Evolutionary conservation across 169 alveolate genomes (phyloP).

Genomic region (Plasmodium cynomolgi): DNA sequence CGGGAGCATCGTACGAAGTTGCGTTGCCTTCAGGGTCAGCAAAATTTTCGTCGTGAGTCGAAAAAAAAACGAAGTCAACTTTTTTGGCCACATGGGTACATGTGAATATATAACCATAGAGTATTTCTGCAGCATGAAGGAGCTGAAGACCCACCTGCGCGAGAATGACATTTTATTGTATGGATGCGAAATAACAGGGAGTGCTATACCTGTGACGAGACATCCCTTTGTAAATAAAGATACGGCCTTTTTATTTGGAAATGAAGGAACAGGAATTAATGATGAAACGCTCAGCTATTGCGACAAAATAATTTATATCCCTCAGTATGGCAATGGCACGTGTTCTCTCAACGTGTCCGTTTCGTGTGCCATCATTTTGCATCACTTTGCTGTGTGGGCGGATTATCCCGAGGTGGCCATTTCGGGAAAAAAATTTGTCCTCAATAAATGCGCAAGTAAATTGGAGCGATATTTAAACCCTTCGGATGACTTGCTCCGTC

Average conservation of each 20-base stretch:
- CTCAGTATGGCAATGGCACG: slow-evolving; percentile 91
- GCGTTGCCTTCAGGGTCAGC: slow-evolving; percentile 80
- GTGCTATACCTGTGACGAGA: slow-evolving; percentile 84
- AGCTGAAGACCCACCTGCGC: slow-evolving; percentile 73
- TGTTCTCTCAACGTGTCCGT: slow-evolving; percentile 92
- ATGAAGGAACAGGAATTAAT: slow-evolving; percentile 93
- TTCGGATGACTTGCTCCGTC: slow-evolving; percentile 12
- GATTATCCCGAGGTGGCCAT: slow-evolving; percentile 24
- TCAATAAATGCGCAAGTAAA: slow-evolving; percentile 33
- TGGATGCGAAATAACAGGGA: slow-evolving; percentile 89
- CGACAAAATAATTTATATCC: slow-evolving; percentile 91
- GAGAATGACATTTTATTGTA: slow-evolving; percentile 82
- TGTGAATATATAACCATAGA: slow-evolving; percentile 69
- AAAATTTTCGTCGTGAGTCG: slow-evolving; percentile 79
- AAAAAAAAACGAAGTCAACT: slow-evolving; percentile 68
- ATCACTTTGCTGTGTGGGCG: slow-evolving; percentile 88
- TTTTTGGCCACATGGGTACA: slow-evolving; percentile 82
- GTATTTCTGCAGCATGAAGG: slow-evolving; percentile 53
- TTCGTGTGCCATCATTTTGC: slow-evolving; percentile 92
- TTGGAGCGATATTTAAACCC: slow-evolving; percentile 49
- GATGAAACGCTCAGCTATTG: slow-evolving; percentile 88
- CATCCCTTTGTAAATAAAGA: slow-evolving; percentile 82
- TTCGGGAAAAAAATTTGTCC: slow-evolving; percentile 34
- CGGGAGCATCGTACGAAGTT: slow-evolving; percentile 79
- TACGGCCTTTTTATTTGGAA: slow-evolving; percentile 92